These are phyloP conservation scores for Eudorina sp. DNA, from an alignment of 139 green algal species.

Conservation along the genomic window DNA sequence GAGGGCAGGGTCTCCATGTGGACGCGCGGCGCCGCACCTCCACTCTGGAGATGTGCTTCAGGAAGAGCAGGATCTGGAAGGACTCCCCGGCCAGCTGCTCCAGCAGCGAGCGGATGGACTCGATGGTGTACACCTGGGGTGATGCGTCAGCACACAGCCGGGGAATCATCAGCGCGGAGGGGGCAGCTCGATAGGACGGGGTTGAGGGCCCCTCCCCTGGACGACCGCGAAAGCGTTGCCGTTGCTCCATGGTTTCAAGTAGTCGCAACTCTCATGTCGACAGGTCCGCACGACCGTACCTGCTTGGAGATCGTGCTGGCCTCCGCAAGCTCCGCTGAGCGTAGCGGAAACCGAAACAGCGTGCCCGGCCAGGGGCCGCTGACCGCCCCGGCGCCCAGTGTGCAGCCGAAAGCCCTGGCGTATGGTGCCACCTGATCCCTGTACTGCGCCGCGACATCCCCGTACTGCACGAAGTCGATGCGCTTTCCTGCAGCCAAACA, in stretches of 20 bases:
- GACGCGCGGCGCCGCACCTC: conserved; percentile 49
- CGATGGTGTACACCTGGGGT: conserved; percentile 68
- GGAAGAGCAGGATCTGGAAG: conserved; percentile 73
- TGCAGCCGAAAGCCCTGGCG: conserved; percentile 52
- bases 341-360: conserved; percentile 83
- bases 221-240: too few relatives aligned
- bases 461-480: conserved; percentile 77
- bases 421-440: conserved; percentile 72
- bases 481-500: conserved; percentile 70
- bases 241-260: too few relatives aligned
- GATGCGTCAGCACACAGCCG: background rate
- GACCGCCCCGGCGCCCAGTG: conserved; percentile 1
- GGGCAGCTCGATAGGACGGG: background rate
- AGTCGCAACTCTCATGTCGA: too few relatives aligned
- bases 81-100: conserved; percentile 68
- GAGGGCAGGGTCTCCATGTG: too few relatives aligned
- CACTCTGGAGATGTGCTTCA: conserved; percentile 68
- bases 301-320: conserved; percentile 78
- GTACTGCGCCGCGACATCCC: conserved; percentile 29
- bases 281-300: too few relatives aligned
- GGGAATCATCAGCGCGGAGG: background rate
- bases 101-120: conserved; percentile 68
- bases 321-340: conserved; percentile 62
- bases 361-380: conserved; percentile 67
- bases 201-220: too few relatives aligned